Evolutionary conservation across 2,329 filamentous ascomycete genomes (phyloP), one percentile per base, ranked within the genome.

Genomic region (Pseudogymnoascus sp.): DNA sequence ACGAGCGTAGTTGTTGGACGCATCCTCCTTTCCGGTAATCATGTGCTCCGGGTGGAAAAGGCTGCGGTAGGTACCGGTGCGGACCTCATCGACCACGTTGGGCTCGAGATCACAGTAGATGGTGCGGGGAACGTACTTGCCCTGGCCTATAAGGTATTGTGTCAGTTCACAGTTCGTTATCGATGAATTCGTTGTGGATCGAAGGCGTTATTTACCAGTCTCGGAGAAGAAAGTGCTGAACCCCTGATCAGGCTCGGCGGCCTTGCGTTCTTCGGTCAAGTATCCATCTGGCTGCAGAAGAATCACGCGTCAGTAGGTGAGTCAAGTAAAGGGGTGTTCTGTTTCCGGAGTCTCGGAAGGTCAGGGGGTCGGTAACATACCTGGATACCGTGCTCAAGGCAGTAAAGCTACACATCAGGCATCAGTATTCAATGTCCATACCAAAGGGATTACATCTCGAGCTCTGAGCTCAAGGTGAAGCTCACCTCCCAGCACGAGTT

Each of bases 211-310:
- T 81, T 71, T 90, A 97, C 95, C 93, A 75, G 95, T 97, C 86
- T 99, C 95, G 72, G 93, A 97, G 86, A 99, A 99, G 86, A 99
- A 99, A 74, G 95, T 99, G 85, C 93, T 97, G 87, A 99, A 99
- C 70, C 95, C 95, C 76, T 97, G 90, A 78, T 97, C 95, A 68
- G 92, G 90, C 69, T 96, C 90, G 76, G 87, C 87, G 72, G 86
- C 86, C 85, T 97, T 97, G 81, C 93, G 92, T 85, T 97, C 93
- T 77, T 97, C 93, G 70, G 93, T 97, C 79, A 99, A 87, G 83
- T 90, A 97, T 78, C 95, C 95, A 86, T 99, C 95, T 73, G 95
- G 93, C 93, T 99, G 77, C 68, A 66, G 65, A 61, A 62, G 50
- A 64, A 67, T 61, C 67, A 70, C 63, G 62, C 64, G 73, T 81